A percentile compares a stretch with the other conserved stretches of the same genome.
Evolutionary conservation across 306 rosid genomes (phyloP).

Genomic region (Glycine tomentella): DNA sequence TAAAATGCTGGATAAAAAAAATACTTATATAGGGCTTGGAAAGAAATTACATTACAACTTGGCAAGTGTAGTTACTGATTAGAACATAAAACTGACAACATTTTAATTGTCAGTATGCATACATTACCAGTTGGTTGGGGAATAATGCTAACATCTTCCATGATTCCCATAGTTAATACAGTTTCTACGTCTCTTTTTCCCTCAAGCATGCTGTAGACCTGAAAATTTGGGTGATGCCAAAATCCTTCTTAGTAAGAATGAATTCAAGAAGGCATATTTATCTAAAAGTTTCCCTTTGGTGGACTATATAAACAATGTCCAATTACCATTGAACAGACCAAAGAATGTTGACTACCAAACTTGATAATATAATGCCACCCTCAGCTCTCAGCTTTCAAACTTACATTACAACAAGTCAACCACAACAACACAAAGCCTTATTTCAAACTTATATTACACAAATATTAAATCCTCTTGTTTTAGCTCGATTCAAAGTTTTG

Average conservation of each 20-base stretch:
- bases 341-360: slow-evolving; percentile 35
- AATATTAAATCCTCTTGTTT: slow-evolving; percentile 20
- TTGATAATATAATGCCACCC: slow-evolving; percentile 20
- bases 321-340: slow-evolving; percentile 19
- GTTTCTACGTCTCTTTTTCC: slow-evolving; percentile 98
- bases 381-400: slow-evolving; percentile 21
- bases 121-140: slow-evolving; percentile 90
- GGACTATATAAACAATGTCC: background rate
- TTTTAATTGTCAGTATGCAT: slow-evolving; percentile 26
- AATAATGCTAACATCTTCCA: slow-evolving; percentile 96
- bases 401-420: background rate
- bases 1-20: slow-evolving; percentile 9
- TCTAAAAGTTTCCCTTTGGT: background rate
- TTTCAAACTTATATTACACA: slow-evolving; percentile 29
- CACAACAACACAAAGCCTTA: no score
- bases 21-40: background rate
- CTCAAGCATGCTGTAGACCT: slow-evolving; percentile 98
- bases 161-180: slow-evolving; percentile 91
- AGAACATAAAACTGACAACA: background rate
- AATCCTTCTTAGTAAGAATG: slow-evolving; percentile 5
- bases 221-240: slow-evolving; percentile 38
- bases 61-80: slow-evolving; percentile 11
- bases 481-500: slow-evolving; percentile 31
- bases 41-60: slow-evolving; percentile 24
- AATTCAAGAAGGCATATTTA: slow-evolving; percentile 25